Conservation (phyloP, 306 rosid species). For the Dryas drummondii region DNA sequence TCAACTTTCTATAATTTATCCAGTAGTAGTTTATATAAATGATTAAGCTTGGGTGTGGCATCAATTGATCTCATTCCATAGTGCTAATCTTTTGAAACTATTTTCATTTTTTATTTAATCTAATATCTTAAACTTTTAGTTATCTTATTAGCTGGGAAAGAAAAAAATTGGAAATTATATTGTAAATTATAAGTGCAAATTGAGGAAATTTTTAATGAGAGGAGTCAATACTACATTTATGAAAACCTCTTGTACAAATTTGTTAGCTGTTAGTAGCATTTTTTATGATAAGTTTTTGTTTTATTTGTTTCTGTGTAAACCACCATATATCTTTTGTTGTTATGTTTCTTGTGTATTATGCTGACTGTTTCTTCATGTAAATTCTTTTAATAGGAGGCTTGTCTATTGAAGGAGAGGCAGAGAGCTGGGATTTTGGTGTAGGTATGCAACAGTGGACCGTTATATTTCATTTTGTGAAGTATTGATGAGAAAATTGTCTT, state of each 20-base stretch:
- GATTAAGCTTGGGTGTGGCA: neutral
- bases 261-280: neutral
- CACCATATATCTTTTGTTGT: constrained; percentile 1
- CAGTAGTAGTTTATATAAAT: too few relatives aligned
- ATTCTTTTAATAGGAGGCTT: constrained; percentile 64
- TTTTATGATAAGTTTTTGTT: neutral
- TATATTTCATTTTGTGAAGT: neutral
- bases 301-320: neutral
- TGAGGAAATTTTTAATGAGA: neutral
- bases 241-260: neutral
- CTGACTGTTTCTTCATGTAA: constrained; percentile 13
- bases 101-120: neutral
- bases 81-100: neutral
- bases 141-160: neutral
- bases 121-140: neutral
- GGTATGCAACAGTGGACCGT: constrained; percentile 46
- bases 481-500: neutral
- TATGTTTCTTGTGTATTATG: neutral
- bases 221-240: neutral
- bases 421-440: constrained; percentile 92
- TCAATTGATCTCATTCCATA: neutral
- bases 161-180: neutral
- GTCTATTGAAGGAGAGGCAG: constrained; percentile 97
- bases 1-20: too few relatives aligned
- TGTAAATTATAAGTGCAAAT: neutral